Conservation (phyloP, 2,329 filamentous ascomycete species). For the Xylariaceae sp. region DNA sequence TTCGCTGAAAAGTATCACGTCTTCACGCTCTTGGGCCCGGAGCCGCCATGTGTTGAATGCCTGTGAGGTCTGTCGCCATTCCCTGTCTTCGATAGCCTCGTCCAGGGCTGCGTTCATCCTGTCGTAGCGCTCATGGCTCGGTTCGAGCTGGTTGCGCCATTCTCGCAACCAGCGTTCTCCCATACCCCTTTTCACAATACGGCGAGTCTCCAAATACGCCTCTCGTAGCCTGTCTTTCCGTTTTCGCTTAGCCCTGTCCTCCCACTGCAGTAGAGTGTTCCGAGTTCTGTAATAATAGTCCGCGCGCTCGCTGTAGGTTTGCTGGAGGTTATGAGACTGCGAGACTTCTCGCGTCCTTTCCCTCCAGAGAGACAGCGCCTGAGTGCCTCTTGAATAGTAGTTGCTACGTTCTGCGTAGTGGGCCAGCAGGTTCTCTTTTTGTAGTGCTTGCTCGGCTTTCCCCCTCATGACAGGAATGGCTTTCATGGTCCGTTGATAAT, state of each 20-base stretch:
- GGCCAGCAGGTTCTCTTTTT: conserved; percentile 21
- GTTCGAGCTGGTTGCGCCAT: conserved; percentile 26
- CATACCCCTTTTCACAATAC: conserved; percentile 31
- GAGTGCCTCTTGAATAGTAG: conserved; percentile 25
- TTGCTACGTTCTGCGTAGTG: conserved; percentile 26
- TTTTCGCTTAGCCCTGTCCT: conserved; percentile 22
- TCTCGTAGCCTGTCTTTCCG: conserved; percentile 29
- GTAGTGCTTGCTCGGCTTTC: conserved; percentile 15
- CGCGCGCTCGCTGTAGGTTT: conserved; percentile 23
- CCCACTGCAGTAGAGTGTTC: conserved; percentile 23
- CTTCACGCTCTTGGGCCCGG: conserved; percentile 20
- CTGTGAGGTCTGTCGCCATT: conserved; percentile 19
- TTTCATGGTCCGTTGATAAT: conserved; percentile 24
- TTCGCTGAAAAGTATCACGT: conserved; percentile 19
- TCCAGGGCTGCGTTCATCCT: conserved; percentile 23
- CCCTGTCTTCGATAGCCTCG: conserved; percentile 21
- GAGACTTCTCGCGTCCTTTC: conserved; percentile 16
- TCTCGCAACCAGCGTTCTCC: conserved; percentile 26
- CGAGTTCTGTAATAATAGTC: conserved; percentile 28
- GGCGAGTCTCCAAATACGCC: conserved; percentile 30
- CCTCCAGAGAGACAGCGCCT: conserved; percentile 26
- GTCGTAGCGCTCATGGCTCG: conserved; percentile 24
- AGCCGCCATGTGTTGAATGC: conserved; percentile 26
- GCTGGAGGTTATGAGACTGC: conserved; percentile 21
- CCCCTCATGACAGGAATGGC: conserved; percentile 20